phyloP scores from a whole-genome alignment of 108 stramenopile genomes.

The Nitzschia palea region DNA sequence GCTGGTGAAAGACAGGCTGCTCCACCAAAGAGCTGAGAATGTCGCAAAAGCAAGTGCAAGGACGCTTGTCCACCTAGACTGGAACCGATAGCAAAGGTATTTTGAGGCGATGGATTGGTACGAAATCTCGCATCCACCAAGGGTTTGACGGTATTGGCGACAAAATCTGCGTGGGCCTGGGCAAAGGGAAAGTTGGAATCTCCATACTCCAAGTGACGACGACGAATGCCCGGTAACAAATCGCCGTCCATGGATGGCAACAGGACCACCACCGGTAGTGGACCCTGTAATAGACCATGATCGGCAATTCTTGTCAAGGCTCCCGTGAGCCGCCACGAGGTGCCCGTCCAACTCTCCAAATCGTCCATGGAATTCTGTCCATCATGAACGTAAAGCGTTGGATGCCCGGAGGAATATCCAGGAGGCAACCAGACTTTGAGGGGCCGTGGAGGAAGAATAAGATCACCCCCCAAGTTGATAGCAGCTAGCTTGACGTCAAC shows the following conservation, averaged over 20 bases:
- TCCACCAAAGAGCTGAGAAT: conserved; percentile 62
- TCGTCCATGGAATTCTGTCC: conserved; percentile 66
- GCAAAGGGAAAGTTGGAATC: conserved; percentile 52
- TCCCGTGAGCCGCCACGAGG: conserved; percentile 66
- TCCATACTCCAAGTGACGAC: conserved; percentile 60
- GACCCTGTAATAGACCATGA: conserved; percentile 12
- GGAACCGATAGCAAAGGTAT: conserved; percentile 51
- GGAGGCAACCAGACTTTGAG: conserved; percentile 70
- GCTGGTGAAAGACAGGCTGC: conserved; percentile 70
- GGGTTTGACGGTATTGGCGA: conserved; percentile 63
- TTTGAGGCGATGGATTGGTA: conserved; percentile 26
- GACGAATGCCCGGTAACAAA: conserved; percentile 37
- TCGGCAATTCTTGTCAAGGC: conserved; percentile 59
- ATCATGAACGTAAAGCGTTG: conserved; percentile 67
- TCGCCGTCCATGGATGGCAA: conserved; percentile 36
- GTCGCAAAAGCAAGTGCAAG: conserved; percentile 55
- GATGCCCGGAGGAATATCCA: conserved; percentile 43
- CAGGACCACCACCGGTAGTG: conserved; percentile 42
- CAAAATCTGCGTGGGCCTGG: conserved; percentile 65
- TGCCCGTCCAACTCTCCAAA: conserved; percentile 64
- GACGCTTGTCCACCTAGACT: conserved; percentile 74
- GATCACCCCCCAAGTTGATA: conserved; percentile 24
- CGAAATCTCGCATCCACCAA: conserved; percentile 53
- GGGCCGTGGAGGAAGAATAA: conserved; percentile 51
- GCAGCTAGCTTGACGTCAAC: conserved; percentile 38